Base-by-base conservation (phyloP, 495 filamentous ascomycete species). In the Pyrenula massariospora region DNA sequence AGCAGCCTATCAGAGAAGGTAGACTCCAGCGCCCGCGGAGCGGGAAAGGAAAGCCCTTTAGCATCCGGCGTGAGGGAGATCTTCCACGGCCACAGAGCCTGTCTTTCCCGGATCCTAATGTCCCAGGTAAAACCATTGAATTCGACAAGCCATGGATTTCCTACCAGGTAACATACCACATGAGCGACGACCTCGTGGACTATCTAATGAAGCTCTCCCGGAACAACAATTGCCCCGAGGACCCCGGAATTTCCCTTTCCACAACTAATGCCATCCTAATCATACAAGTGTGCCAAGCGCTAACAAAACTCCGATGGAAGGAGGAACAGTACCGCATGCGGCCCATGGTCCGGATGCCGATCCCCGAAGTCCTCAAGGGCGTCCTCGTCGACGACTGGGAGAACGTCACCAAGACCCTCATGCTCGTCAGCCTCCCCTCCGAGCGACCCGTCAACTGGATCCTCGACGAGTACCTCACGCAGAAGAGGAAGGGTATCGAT, bases 361-460 rank as follows among this genome's bases (percentile, higher is more conserved):
- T 79, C 48, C 89, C 93, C 1, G 93, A 97, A 64, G 80, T 84
- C 54, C 71, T 98, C 53, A 96, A 96, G 71, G 84, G 85, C 19
- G 73, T 93, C 50, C 83, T 98, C 2, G 93, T 98, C 47, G 93
- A 98, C 63, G 93, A 98, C 72, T 98, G 93, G 93, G 93, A 98
- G 70, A 94, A 95, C 62, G 82, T 96, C 53, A 98, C 93, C 52
- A 97, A 97, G 76, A 89, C 91, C 64, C 81, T 86, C 59, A 85
- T 88, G 62, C 83, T 96, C 2, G 88, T 96, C 15, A 81, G 84
- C 0, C 76, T 98, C 10, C 93, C 93, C 0, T 81, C 86, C n/a
- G 72, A 77, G 22, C 77, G 83, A 53, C 84, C 89, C 1, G 88
- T 91, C 54, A 79, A 81, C 57, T 68, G 83, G 56, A 91, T 98